phyloP scores from a whole-genome alignment of 129 eudicot species.

The Smallanthus sonchifolius region DNA sequence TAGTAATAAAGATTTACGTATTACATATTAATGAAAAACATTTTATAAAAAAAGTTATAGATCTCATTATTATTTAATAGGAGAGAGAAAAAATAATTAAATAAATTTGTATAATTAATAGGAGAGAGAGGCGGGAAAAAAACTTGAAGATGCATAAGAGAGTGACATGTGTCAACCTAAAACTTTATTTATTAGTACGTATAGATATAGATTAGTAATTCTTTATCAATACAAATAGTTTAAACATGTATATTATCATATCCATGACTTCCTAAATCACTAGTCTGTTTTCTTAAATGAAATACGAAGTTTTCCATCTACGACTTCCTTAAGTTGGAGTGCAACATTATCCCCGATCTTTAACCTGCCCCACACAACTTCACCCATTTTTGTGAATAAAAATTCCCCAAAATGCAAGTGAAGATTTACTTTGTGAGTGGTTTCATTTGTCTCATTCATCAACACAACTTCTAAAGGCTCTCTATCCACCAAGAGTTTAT shows the following conservation, averaged over 20 bases:
- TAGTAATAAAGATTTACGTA: too few species aligned
- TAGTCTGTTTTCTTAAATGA: background rate
- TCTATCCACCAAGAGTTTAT: background rate
- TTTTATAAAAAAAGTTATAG: too few species aligned
- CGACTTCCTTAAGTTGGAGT: background rate
- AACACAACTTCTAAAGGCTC: background rate
- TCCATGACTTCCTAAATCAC: background rate
- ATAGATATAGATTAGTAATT: too few species aligned
- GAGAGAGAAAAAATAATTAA: too few species aligned
- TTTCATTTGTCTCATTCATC: background rate
- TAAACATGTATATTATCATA: background rate
- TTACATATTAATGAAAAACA: too few species aligned
- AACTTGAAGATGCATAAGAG: too few species aligned
- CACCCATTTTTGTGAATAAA: background rate
- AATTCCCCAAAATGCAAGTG: background rate
- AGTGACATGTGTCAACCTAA: too few species aligned
- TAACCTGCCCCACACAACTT: background rate
- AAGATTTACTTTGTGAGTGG: background rate
- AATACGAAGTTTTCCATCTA: background rate
- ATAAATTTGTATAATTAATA: too few species aligned
- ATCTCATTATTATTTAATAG: too few species aligned
- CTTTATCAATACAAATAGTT: background rate
- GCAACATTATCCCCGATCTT: background rate
- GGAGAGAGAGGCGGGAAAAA: too few species aligned
- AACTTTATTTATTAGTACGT: too few species aligned